Percentiles rank a stretch among this genome's conserved stretches.
Evolutionary conservation across 768 basidiomycete genomes (phyloP).

Genomic region (Calocera viscosa): DNA sequence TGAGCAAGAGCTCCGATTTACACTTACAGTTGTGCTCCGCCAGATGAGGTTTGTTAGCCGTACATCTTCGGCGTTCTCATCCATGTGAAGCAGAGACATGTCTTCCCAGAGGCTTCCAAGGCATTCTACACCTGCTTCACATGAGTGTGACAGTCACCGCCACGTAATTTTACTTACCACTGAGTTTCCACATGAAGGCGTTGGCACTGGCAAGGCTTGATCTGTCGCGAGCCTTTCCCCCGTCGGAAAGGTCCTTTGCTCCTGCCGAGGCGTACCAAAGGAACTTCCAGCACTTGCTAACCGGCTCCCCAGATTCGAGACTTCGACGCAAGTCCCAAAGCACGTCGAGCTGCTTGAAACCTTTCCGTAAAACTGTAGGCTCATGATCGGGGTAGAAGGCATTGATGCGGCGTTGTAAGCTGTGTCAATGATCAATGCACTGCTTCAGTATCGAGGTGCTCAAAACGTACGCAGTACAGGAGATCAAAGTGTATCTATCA

Average conservation of each 20-base stretch:
- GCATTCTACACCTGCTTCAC: not conserved
- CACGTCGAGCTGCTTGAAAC: not conserved
- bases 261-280: slow-evolving; percentile 1
- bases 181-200: not conserved
- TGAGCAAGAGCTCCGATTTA: not conserved
- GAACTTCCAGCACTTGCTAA: slow-evolving; percentile 2
- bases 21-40: not conserved
- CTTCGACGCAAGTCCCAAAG: not conserved
- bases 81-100: slow-evolving; percentile 1
- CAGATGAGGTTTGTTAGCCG: not conserved
- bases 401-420: not conserved
- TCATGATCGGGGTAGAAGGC: slow-evolving; percentile 4
- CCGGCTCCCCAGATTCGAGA: not conserved
- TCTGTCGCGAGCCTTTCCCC: not conserved
- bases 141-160: not conserved
- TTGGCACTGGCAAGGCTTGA: not conserved
- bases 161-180: not conserved
- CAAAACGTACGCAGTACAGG: not conserved
- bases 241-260: slow-evolving; percentile 1
- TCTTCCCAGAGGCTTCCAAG: not conserved
- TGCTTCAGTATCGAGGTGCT: not conserved
- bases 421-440: not conserved
- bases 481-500: not conserved
- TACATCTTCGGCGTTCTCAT: not conserved
- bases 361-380: not conserved